Evolutionary conservation across 2,329 filamentous ascomycete genomes (phyloP).

Genomic region (Scedosporium minutisporum): DNA sequence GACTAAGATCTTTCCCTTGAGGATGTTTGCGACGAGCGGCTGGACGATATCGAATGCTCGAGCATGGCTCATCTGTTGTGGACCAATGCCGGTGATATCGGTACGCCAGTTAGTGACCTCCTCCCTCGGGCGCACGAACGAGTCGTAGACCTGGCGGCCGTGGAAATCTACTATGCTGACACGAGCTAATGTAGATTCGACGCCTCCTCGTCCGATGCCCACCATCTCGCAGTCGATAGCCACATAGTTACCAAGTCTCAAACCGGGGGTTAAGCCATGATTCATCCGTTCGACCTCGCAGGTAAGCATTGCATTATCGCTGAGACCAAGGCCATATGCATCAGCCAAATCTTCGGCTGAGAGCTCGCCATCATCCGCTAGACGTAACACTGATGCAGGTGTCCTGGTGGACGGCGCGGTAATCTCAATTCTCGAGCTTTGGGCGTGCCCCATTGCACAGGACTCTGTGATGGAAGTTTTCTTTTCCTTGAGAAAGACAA

Average conservation of each 20-base stretch:
- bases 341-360: constrained; percentile 50
- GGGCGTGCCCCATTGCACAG: constrained; percentile 44
- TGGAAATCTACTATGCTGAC: constrained; percentile 92
- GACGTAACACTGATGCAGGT: constrained; percentile 47
- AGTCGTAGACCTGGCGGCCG: constrained; percentile 86
- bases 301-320: constrained; percentile 37
- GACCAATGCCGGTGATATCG: constrained; percentile 69
- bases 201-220: constrained; percentile 62
- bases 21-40: constrained; percentile 54
- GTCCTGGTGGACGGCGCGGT: constrained; percentile 22
- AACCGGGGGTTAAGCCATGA: constrained; percentile 48
- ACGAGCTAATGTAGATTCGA: constrained; percentile 70
- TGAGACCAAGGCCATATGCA: constrained; percentile 48
- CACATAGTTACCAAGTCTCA: constrained; percentile 79
- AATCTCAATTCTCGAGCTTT: constrained; percentile 36
- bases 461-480: too few relatives aligned
- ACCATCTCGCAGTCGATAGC: constrained; percentile 99
- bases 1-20: constrained; percentile 64
- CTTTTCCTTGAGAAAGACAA: too few relatives aligned
- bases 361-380: constrained; percentile 52
- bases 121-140: constrained; percentile 71
- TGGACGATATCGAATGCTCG: constrained; percentile 71
- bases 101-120: constrained; percentile 86
- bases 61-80: constrained; percentile 61
- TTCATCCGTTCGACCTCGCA: constrained; percentile 47